Evolutionary conservation across 1,284 basidiomycete genomes (phyloP), one percentile per base, ranked within the genome.

Genomic region (Cerioporus squamosus): DNA sequence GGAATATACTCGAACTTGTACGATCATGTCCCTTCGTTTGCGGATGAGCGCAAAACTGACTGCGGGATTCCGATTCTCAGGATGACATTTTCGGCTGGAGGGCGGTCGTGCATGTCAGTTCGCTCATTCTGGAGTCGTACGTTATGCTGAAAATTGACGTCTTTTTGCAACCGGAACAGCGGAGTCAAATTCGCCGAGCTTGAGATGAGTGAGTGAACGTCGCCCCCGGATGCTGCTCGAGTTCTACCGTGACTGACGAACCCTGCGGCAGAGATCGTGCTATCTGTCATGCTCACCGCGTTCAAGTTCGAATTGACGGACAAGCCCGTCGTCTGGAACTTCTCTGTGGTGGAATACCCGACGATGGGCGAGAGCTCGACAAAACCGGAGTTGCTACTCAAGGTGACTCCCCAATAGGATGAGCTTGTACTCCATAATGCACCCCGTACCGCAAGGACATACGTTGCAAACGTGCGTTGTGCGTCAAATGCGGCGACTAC

Each of bases 1-100:
- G 65, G 63, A 2, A 57, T 65, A 2, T 66, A 66, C 44, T 60
- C 65, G 2, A 54, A 66, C 46, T 20, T 65, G 65, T 66, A 26
- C 33, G 65, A 10, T 18, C 5, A 15, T 36, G 18, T 40, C 46
- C 14, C 2, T 8, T 20, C 9, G 29, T 29, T 39, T 8, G 5
- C 15, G 24, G 2, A 7, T 29, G 29, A 10, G 29, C 2, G 2
- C 29, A 29, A 29, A 29, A 2, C 5, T 3, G 31, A 18, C 2
- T n/a, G 5, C 6, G 17, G 5, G 20, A n/a, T n/a, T 17, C 22
- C 26, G 15, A 26, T 2, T 10, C 5, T 18, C 15, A 61, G 60
- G 40, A 62, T 62, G 60, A 53, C 60, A 7, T 62, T 62, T 56
- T 58, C 53, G 20, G 60, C 52, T 5, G 60, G 60, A 0, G 47